A percentile compares a stretch with the other conserved stretches of the same genome.
Conservation (phyloP, 805 yeast species). For the Wickerhamiella azyma region DNA sequence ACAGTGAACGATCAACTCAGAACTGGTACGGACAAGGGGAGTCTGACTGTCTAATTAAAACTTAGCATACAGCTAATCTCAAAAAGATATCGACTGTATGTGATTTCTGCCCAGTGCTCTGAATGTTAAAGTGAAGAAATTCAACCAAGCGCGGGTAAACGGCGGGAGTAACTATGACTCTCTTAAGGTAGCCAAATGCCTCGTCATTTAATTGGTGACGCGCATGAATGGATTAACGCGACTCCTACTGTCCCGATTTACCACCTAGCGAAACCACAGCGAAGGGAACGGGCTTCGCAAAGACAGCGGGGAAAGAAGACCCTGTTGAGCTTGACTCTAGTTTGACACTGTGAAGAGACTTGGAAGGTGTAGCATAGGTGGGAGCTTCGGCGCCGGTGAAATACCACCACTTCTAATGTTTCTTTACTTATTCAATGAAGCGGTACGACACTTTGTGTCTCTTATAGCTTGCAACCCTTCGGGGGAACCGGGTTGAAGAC, state of each 20-base stretch:
- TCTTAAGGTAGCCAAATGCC: conserved; percentile 34
- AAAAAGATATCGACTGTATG: conserved; percentile 34
- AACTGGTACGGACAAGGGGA: conserved; percentile 28
- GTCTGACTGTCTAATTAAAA: conserved; percentile 34
- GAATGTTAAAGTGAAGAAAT: conserved; percentile 32
- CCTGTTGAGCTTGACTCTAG: conserved; percentile 33
- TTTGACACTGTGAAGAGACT: conserved; percentile 31
- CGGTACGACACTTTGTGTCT: conserved; percentile 29
- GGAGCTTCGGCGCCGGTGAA: conserved; percentile 35
- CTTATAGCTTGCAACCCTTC: conserved; percentile 26
- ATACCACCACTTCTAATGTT: conserved; percentile 33
- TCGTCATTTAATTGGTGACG: conserved; percentile 23
- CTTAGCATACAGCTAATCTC: conserved; percentile 35
- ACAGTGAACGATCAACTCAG: conserved; percentile 18
- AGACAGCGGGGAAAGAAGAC: conserved; percentile 30
- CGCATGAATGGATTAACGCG: conserved; percentile 4
- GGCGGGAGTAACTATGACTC: conserved; percentile 36
- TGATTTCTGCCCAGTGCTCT: conserved; percentile 34
- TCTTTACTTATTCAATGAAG: conserved; percentile 29
- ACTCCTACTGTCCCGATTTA: conserved; percentile 25
- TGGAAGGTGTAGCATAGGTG: conserved; percentile 31
- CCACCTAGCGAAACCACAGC: conserved; percentile 24
- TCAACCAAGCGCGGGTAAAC: conserved; percentile 36
- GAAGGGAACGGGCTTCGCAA: conserved; percentile 17
- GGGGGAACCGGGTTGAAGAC: conserved; percentile 25